Base-by-base conservation (phyloP, 108 stramenopile species). In the Mediolabrus comicus region DNA sequence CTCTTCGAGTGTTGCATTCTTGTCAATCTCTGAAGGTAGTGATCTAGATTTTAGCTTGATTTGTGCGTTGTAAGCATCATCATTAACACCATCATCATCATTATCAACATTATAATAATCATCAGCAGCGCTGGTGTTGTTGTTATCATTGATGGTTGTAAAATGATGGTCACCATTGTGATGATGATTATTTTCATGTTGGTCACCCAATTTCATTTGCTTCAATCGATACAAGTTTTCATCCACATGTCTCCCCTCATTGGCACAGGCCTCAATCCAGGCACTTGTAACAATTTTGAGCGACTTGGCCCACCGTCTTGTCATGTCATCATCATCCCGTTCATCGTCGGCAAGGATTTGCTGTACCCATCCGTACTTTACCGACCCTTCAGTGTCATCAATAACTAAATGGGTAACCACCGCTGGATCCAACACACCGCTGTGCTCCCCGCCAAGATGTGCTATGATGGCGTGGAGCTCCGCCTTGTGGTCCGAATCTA, bases 211-310 rank as follows among this genome's bases (percentile, higher is more conserved):
- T n/a, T n/a, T n/a, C n/a, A n/a, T n/a, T n/a, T n/a, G n/a, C n/a
- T n/a, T n/a, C n/a, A n/a, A n/a, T n/a, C n/a, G n/a, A n/a, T n/a
- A n/a, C n/a, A n/a, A n/a, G n/a, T n/a, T n/a, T 53, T 79, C 78
- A 11, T 58, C 38, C 0, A 69, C 72, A 13, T 60, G 27, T 9
- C 13, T 43, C 25, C 62, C 62, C 34, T 79, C 73, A 16, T 35
- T 38, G 1, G 36, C 19, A 39, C 78, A 79, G 25, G 60, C 62
- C 17, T 74, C 72, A 3, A 79, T 34, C 78, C 78, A 79, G 36
- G 17, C 28, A 34, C 61, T 74, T 33, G 41, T 69, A 9, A 79
- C 78, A 9, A 79, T 36, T 1, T 16, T 16, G 7, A 79, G 36
- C 14, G 36, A 25, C 1, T 24, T 51, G 5, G 76, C 76, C 56